A percentile compares a stretch with the other conserved stretches of the same genome.
These are phyloP conservation scores for Aspergillus fischeri DNA, from an alignment of 2,329 filamentous ascomycete genomes.

Conservation along the genomic window DNA sequence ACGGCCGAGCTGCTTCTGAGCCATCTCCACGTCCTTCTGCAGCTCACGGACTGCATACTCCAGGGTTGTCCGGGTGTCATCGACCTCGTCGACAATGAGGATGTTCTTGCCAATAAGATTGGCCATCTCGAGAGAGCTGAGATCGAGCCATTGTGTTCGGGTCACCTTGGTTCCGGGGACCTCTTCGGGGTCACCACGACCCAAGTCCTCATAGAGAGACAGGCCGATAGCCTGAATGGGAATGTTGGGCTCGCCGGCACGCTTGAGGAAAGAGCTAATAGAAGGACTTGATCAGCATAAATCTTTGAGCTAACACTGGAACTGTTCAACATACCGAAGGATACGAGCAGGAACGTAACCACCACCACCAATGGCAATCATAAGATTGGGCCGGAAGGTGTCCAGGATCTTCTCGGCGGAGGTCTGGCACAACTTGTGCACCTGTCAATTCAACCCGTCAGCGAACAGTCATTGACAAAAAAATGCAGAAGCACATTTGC, in stretches of 20 bases:
- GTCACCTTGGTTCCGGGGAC: constrained; percentile 88
- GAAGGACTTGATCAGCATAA: constrained; percentile 4
- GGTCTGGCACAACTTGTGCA: constrained; percentile 94
- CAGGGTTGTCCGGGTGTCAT: constrained; percentile 89
- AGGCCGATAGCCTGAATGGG: constrained; percentile 98
- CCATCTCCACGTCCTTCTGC: constrained; percentile 86
- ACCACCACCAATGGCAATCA: constrained; percentile 97
- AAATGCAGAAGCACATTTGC: constrained; percentile 2
- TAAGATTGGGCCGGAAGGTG: constrained; percentile 86
- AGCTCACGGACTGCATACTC: constrained; percentile 92
- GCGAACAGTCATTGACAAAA: constrained; percentile 9
- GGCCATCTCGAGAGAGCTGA: constrained; percentile 79
- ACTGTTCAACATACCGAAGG: constrained; percentile 57
- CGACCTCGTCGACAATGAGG: constrained; percentile 90
- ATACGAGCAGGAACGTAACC: constrained; percentile 97
- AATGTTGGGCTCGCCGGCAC: constrained; percentile 82
- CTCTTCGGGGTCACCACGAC: constrained; percentile 63
- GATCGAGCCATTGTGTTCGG: constrained; percentile 95
- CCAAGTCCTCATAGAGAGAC: constrained; percentile 88
- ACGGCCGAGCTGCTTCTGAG: constrained; percentile 67
- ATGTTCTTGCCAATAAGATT: constrained; percentile 89
- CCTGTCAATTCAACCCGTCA: constrained; percentile 48
- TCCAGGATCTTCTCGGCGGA: constrained; percentile 76
- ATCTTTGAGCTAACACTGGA: neutral
- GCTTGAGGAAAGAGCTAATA: constrained; percentile 81